Evolutionary conservation across 2,329 filamentous ascomycete species (phyloP), one percentile per base, ranked within the genome.

Genomic region (Sarocladiaceae sp.): DNA sequence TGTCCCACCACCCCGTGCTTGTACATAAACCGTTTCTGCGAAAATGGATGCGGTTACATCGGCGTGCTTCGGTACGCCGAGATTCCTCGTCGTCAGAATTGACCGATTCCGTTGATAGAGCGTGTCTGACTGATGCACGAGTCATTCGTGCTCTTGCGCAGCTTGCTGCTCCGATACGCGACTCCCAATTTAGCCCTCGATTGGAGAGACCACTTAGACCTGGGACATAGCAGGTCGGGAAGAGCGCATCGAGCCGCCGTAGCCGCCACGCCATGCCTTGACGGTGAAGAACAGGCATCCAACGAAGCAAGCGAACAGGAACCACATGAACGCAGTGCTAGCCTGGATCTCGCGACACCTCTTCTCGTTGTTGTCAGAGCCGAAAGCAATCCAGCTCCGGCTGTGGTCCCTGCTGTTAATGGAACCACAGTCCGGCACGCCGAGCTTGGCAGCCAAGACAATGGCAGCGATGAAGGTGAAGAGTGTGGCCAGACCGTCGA

Each of bases 281-380:
- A 83, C 66, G 52, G 77, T 70, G 56, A 88, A 76, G 62, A 81
- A 72, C 40, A 83, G 65, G 36, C 77, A 76, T 3, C 73, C 82
- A 25, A 74, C 70, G 62, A 86, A 87, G 23, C 78, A 74, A 35
- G 72, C 77, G 66, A 86, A 89, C 47, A 89, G 78, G 71, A 92
- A 91, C 86, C 86, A 93, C 70, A 90, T 77, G 72, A 93, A 93
- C 33, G 82, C 86, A 29, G 80, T 82, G 56, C 80, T 79, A 33
- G 88, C 88, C 72, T 92, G 88, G 15, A 89, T 80, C 70, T 90
- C 83, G 56, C 81, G 83, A 71, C 88, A 92, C 58, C 86, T 80
- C 72, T 85, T 83, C 64, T 74, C 67, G 20, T 36, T 20, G 54
- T 77, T 73, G 55, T 57, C 55, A 42, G 83, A 84, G 53, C 84